These are phyloP conservation scores for Trichoderma sp. DNA, from an alignment of 2,329 filamentous ascomycete genomes.

Conservation along the genomic window DNA sequence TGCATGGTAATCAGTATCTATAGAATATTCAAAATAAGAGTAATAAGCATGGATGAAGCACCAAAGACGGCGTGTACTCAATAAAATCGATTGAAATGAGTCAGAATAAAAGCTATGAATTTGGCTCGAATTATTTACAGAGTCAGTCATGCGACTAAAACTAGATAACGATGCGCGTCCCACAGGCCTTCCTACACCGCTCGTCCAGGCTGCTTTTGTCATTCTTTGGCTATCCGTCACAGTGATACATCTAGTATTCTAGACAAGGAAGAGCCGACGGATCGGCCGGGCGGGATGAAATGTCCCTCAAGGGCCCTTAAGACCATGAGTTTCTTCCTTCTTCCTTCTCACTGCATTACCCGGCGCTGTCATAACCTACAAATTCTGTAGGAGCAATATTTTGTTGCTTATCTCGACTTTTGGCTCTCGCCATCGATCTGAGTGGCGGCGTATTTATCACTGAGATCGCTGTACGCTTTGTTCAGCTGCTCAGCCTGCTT, in stretches of 20 bases:
- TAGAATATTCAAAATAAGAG: not conserved
- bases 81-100: not conserved
- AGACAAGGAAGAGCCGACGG: not conserved
- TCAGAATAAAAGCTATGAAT: not conserved
- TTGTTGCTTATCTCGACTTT: conserved; percentile 49
- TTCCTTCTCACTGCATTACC: not conserved
- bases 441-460: conserved; percentile 73
- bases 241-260: not conserved
- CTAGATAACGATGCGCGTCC: conserved; percentile 9
- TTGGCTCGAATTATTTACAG: conserved; percentile 15
- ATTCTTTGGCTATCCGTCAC: not conserved
- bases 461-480: conserved; percentile 81
- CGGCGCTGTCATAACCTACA: not conserved
- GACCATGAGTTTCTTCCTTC: not conserved
- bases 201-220: not conserved
- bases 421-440: conserved; percentile 53
- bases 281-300: not conserved
- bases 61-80: not conserved
- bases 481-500: conserved; percentile 85
- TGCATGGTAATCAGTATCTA: not conserved
- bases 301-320: not conserved
- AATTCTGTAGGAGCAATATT: not conserved
- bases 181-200: not conserved
- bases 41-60: not conserved
- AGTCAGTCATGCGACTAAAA: conserved; percentile 6